Conservation (phyloP, 805 yeast genomes). For the Lipomyces sp. region DNA sequence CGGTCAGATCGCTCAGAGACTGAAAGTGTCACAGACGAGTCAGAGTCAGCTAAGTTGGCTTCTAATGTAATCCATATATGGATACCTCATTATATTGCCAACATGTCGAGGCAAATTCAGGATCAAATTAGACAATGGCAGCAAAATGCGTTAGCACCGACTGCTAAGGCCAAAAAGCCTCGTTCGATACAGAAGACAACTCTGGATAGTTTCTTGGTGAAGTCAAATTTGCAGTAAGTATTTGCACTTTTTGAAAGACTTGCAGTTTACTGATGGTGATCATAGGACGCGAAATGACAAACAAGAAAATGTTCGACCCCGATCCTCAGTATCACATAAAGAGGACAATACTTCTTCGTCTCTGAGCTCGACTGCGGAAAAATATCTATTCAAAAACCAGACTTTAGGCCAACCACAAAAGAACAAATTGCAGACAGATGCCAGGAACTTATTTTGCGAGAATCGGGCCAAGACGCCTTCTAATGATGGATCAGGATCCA, state of each 20-base stretch:
- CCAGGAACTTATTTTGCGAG: neutral
- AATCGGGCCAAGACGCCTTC: neutral
- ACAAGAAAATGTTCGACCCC: neutral
- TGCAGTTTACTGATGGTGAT: neutral
- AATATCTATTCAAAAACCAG: neutral
- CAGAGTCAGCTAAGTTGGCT: neutral
- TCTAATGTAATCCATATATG: neutral
- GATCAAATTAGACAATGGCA: constrained; percentile 1
- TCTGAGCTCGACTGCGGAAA: neutral
- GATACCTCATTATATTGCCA: constrained; percentile 3
- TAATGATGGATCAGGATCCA: neutral
- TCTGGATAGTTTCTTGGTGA: constrained; percentile 1
- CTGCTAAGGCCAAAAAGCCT: neutral
- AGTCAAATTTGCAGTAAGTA: neutral
- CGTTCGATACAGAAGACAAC: neutral
- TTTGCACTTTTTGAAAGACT: neutral
- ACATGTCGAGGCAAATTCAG: neutral
- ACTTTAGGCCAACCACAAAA: neutral
- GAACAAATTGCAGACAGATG: neutral
- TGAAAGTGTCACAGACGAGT: neutral
- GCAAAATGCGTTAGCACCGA: neutral
- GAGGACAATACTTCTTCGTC: neutral
- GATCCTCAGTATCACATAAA: neutral
- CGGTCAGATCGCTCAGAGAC: neutral
- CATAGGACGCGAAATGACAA: neutral